Evolutionary conservation across 1,284 basidiomycete genomes (phyloP).

Genomic region (Fereydounia khargensis): DNA sequence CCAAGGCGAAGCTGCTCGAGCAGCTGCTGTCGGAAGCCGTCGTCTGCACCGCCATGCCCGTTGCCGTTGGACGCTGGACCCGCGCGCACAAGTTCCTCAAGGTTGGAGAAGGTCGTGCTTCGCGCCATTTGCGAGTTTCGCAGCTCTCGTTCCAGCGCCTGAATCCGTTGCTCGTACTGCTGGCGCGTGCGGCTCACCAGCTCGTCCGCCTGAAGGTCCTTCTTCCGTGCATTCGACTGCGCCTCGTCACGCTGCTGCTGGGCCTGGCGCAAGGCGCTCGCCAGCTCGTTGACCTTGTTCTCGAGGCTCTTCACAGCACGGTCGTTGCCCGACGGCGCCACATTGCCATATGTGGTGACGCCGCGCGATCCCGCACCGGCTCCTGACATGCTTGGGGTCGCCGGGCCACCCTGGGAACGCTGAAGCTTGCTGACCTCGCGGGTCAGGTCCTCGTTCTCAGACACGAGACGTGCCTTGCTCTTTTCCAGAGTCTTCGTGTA

Average conservation of each 20-base stretch:
- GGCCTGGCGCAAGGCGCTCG: slow-evolving; percentile 24
- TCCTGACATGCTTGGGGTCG: background rate
- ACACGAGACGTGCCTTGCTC: slow-evolving; percentile 71
- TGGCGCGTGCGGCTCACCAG: slow-evolving; percentile 69
- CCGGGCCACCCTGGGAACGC: slow-evolving; percentile 7
- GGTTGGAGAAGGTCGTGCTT: slow-evolving; percentile 47
- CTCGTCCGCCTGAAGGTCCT: slow-evolving; percentile 69
- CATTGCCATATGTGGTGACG: background rate
- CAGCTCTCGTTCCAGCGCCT: slow-evolving; percentile 68
- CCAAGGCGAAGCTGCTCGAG: slow-evolving; percentile 67
- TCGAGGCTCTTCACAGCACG: slow-evolving; percentile 62
- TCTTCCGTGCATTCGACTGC: slow-evolving; percentile 64
- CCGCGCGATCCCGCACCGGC: slow-evolving; percentile 14
- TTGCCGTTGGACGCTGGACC: background rate
- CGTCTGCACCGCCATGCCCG: slow-evolving; percentile 47
- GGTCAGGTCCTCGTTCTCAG: slow-evolving; percentile 80
- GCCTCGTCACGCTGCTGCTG: slow-evolving; percentile 53
- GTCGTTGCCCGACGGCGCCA: slow-evolving; percentile 9
- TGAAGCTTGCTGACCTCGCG: slow-evolving; percentile 69
- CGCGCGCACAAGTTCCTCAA: slow-evolving; percentile 41
- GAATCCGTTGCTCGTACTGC: slow-evolving; percentile 69
- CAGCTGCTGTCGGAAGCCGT: slow-evolving; percentile 68
- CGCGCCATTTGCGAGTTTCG: slow-evolving; percentile 57
- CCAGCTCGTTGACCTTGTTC: slow-evolving; percentile 63
- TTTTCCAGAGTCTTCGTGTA: slow-evolving; percentile 83